Conservation (phyloP, 2,329 filamentous ascomycete species). For the Trichoderma afroharzianum region DNA sequence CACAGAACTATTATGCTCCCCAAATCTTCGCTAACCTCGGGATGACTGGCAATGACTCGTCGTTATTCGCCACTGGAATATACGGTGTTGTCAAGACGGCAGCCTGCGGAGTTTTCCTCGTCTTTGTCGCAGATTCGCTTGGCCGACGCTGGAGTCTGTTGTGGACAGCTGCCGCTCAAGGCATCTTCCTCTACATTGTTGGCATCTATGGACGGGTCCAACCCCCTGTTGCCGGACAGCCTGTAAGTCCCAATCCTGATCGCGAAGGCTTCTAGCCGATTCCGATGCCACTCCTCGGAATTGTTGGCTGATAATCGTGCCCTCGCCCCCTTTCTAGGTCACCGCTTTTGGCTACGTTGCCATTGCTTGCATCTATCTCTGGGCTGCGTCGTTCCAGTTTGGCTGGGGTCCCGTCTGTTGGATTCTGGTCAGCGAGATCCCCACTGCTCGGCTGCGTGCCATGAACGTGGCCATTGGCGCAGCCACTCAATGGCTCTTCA, state of each 20-base stretch:
- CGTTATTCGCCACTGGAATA: slow-evolving; percentile 69
- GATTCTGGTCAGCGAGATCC: slow-evolving; percentile 68
- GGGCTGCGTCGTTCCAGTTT: slow-evolving; percentile 66
- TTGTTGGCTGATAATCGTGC: not conserved
- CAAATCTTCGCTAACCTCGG: slow-evolving; percentile 66
- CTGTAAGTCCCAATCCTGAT: slow-evolving; percentile 31
- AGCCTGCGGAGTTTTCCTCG: slow-evolving; percentile 60
- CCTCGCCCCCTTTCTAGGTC: slow-evolving; percentile 33
- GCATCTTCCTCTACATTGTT: slow-evolving; percentile 63
- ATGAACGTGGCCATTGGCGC: slow-evolving; percentile 67
- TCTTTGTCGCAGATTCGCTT: slow-evolving; percentile 66
- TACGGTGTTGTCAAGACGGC: slow-evolving; percentile 70
- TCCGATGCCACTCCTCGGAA: not conserved
- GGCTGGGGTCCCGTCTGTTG: slow-evolving; percentile 70
- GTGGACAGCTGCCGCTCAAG: slow-evolving; percentile 62
- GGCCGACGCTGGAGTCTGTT: slow-evolving; percentile 59
- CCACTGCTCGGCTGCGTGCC: slow-evolving; percentile 61
- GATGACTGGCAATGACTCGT: slow-evolving; percentile 51
- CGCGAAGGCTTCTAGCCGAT: not conserved
- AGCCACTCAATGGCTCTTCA: slow-evolving; percentile 70
- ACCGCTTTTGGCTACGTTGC: slow-evolving; percentile 66
- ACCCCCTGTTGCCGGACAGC: slow-evolving; percentile 50
- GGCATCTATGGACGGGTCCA: slow-evolving; percentile 65
- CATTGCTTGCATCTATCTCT: slow-evolving; percentile 68
- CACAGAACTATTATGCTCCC: slow-evolving; percentile 62